These are phyloP conservation scores for Candida sp. DNA, from an alignment of 1,139 yeast genomes.

Conservation along the genomic window DNA sequence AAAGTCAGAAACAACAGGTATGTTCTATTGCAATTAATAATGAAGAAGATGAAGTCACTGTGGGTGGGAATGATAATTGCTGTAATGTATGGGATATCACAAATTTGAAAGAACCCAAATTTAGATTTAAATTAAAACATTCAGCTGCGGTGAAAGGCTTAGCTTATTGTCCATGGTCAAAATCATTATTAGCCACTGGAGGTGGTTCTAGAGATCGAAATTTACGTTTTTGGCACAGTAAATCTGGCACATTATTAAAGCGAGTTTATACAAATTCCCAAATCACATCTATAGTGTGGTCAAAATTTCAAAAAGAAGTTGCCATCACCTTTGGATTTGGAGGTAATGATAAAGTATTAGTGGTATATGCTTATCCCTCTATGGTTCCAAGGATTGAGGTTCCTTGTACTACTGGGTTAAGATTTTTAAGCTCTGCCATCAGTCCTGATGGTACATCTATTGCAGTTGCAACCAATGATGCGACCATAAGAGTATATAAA, in stretches of 20 bases:
- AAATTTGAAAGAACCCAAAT: conserved; percentile 34
- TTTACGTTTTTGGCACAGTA: conserved; percentile 79
- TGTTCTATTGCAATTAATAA: conserved; percentile 62
- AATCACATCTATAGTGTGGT: conserved; percentile 80
- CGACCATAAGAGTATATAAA: conserved; percentile 68
- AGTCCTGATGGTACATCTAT: conserved; percentile 62
- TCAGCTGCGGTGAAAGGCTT: conserved; percentile 43
- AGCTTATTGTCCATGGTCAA: conserved; percentile 45
- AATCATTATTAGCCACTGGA: conserved; percentile 39
- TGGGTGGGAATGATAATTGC: conserved; percentile 73
- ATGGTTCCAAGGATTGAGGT: conserved; percentile 50
- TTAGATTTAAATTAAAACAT: conserved; percentile 43
- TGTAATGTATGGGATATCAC: conserved; percentile 66
- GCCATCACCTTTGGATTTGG: conserved; percentile 84
- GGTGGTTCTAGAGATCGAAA: conserved; percentile 43
- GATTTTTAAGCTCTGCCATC: conserved; percentile 62
- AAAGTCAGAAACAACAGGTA: conserved; percentile 61
- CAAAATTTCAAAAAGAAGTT: conserved; percentile 55
- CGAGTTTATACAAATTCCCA: conserved; percentile 63
- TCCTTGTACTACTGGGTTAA: conserved; percentile 46
- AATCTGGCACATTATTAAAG: conserved; percentile 64
- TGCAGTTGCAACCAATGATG: conserved; percentile 76
- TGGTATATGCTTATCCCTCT: conserved; percentile 66
- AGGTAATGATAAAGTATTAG: conserved; percentile 44
- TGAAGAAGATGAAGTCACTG: conserved; percentile 49